phyloP scores from a whole-genome alignment of 1,284 basidiomycete genomes.

The Malassezia furfur region DNA sequence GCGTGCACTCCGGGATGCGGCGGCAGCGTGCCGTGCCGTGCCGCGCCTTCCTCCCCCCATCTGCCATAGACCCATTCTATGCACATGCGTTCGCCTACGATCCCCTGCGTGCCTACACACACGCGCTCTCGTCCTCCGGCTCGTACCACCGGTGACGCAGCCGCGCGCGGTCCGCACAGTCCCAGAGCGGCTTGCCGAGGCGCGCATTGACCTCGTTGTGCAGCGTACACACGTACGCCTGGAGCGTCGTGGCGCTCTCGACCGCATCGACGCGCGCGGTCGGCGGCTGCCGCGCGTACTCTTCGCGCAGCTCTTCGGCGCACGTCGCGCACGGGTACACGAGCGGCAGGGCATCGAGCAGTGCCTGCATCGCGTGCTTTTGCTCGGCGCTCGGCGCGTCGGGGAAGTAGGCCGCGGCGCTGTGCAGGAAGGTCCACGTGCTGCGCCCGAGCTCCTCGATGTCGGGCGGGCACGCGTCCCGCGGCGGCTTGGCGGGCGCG shows the following conservation, averaged over 20 bases:
- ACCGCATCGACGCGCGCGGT: conserved; percentile 19
- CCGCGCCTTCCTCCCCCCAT: no score
- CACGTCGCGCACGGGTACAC: conserved; percentile 43
- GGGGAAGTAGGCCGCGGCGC: conserved; percentile 43
- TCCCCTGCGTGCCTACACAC: conserved; percentile 5
- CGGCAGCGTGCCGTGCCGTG: no score
- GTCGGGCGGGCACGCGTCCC: conserved; percentile 35
- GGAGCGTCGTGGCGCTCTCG: conserved; percentile 17
- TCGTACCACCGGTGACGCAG: conserved; percentile 38
- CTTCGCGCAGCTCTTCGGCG: conserved; percentile 31
- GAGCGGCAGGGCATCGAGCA: conserved; percentile 31
- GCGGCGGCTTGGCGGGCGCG: not conserved
- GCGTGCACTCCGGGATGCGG: no score
- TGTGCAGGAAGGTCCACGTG: conserved; percentile 44
- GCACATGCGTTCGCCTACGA: no score
- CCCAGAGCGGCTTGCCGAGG: conserved; percentile 35
- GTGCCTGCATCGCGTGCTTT: conserved; percentile 28
- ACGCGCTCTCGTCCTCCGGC: conserved; percentile 33
- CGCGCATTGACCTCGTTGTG: conserved; percentile 45
- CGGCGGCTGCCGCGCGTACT: conserved; percentile 24
- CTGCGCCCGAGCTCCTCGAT: conserved; percentile 36
- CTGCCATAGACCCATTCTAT: no score
- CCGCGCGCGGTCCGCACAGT: conserved; percentile 26
- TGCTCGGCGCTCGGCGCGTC: conserved; percentile 27
- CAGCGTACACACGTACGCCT: conserved; percentile 40